Evolutionary conservation across 1,284 basidiomycete species (phyloP), one percentile per base, ranked within the genome.

Genomic region (Exsudoporus floridanus): DNA sequence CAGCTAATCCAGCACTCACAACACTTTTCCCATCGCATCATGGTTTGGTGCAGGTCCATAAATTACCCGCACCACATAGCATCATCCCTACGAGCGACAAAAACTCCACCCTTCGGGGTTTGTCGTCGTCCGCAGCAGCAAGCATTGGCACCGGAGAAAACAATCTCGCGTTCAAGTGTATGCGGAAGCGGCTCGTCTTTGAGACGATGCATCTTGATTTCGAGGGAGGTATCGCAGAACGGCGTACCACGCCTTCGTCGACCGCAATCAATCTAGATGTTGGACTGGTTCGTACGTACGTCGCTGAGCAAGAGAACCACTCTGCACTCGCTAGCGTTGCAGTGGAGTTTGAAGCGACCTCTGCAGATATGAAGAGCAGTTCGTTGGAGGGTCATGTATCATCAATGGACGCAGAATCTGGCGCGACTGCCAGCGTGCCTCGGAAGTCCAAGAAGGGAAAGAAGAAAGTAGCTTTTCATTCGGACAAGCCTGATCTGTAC

Each of bases 161-260:
- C 71, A 98, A 98, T 63, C 79, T 99, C 16, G 94, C 91, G 7
- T 99, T 98, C 80, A 92, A 89, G 69, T 90, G 94, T 62, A 95
- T 88, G 64, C 78, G 95, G 56, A 94, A 92, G 67, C 74, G 91
- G 35, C 77, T 98, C 45, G 77, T 96, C 21, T 83, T 98, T 59
- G 95, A 98, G 74, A 98, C 94, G 21, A 75, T 98, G 53, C 93
- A 97, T 73, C 77, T 98, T 12, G 96, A 95, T 64, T 80, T 94
- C 5, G 94, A 97, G 67, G 95, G 94, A 10, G 94, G 94, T 6
- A 86, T 93, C 6, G 81, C 86, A 13, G 95, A 97, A 70, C 77
- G 94, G 54, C 77, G 90, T 55, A 94, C 91, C 12, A 82, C 77
- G 3, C 77, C 82, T 13, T 72, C 75, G n/a, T 51, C 70, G 16